A percentile compares a stretch with the other conserved stretches of the same genome.
Evolutionary conservation across 2,329 filamentous ascomycete species (phyloP).

Genomic region (Pseudogymnoascus sp.): DNA sequence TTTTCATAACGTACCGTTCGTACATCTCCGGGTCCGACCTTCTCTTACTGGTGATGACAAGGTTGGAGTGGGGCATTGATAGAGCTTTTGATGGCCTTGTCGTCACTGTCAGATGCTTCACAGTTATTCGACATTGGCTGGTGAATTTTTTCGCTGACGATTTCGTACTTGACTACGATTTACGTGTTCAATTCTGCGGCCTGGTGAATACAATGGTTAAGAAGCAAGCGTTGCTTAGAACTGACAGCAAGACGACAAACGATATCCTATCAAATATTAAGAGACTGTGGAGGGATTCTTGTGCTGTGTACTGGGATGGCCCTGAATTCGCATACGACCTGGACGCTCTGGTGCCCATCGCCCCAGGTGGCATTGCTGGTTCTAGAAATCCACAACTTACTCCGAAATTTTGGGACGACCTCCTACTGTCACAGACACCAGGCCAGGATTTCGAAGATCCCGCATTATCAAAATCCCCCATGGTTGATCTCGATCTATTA

Average conservation of each 20-base stretch:
- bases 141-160: slow-evolving; percentile 97
- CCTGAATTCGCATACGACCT: slow-evolving; percentile 55
- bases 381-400: slow-evolving; percentile 48
- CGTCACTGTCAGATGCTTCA: slow-evolving; percentile 91
- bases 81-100: slow-evolving; percentile 81
- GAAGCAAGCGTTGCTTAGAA: slow-evolving; percentile 9
- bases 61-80: slow-evolving; percentile 78
- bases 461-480: background rate
- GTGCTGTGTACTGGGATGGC: slow-evolving; percentile 80
- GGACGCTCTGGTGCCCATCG: slow-evolving; percentile 57
- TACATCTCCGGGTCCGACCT: slow-evolving; percentile 74
- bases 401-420: slow-evolving; percentile 45
- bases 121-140: slow-evolving; percentile 93
- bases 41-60: slow-evolving; percentile 73
- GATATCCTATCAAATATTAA: slow-evolving; percentile 70
- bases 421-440: background rate
- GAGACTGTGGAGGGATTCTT: slow-evolving; percentile 92
- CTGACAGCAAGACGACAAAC: slow-evolving; percentile 7
- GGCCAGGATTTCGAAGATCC: background rate
- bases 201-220: slow-evolving; percentile 53
- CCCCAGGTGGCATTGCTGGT: slow-evolving; percentile 66
- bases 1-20: slow-evolving; percentile 88
- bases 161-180: slow-evolving; percentile 67
- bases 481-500: background rate
- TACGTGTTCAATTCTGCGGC: slow-evolving; percentile 72